Percentiles rank a stretch among this genome's conserved stretches.
Evolutionary conservation across 2,329 filamentous ascomycete species (phyloP).

Genomic region (Hypoxylon sp.): DNA sequence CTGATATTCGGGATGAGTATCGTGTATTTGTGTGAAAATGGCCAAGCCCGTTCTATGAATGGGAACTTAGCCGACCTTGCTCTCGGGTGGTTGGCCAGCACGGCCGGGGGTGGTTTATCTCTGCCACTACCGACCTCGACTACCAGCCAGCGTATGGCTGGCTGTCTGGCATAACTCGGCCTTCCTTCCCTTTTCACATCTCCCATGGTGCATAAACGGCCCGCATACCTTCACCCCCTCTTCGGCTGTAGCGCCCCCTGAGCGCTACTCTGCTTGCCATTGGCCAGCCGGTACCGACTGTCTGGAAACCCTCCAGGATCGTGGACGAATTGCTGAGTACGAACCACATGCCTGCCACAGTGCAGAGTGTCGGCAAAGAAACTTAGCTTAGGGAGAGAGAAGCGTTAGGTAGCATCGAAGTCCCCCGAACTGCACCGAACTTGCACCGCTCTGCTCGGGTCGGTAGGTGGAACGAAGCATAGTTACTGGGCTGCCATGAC

Average conservation of each 20-base stretch:
- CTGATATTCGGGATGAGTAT: slow-evolving; percentile 29
- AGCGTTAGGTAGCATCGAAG: slow-evolving; percentile 12
- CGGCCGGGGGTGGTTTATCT: not conserved
- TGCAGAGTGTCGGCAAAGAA: slow-evolving; percentile 31
- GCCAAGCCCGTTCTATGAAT: slow-evolving; percentile 32
- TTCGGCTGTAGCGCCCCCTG: slow-evolving; percentile 34
- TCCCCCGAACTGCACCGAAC: not conserved
- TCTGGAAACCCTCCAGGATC: slow-evolving; percentile 39
- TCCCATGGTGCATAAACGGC: slow-evolving; percentile 39
- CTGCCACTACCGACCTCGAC: slow-evolving; percentile 1
- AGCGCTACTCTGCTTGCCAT: slow-evolving; percentile 33
- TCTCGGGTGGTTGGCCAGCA: slow-evolving; percentile 32
- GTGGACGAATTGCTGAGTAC: slow-evolving; percentile 35
- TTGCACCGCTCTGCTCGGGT: slow-evolving; percentile 10
- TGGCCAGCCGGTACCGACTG: slow-evolving; percentile 38
- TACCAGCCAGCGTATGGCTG: slow-evolving; percentile 35
- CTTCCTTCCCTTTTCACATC: slow-evolving; percentile 17
- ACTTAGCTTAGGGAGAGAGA: slow-evolving; percentile 12
- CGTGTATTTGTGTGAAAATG: slow-evolving; percentile 25
- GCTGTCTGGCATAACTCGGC: slow-evolving; percentile 31
- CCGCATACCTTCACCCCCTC: slow-evolving; percentile 44
- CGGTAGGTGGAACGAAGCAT: slow-evolving; percentile 10
- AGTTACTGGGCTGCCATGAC: slow-evolving; percentile 11
- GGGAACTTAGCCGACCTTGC: slow-evolving; percentile 23
- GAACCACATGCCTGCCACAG: slow-evolving; percentile 42